Evolutionary conservation across 352 stramenopile genomes (phyloP), one percentile per base, ranked within the genome.

Genomic region (Phytophthora gonapodyides): DNA sequence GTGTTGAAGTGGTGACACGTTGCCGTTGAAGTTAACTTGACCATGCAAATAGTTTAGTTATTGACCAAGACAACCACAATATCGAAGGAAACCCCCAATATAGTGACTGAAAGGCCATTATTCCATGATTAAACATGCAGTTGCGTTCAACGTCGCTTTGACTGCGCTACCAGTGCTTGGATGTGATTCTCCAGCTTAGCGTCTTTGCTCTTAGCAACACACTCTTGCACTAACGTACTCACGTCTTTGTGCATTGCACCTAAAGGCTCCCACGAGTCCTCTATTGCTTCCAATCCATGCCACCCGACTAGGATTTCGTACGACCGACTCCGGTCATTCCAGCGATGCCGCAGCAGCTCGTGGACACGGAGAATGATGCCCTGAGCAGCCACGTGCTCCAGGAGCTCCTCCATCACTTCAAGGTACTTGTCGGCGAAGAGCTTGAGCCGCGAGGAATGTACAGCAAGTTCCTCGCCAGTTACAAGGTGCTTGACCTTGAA

Each of bases 251-350:
- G 16, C 27, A 61, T 7, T 13, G 9, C 21, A 11, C 19, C 9
- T 13, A 67, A 36, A 46, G 45, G 60, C 51, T 68, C 60, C 45
- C 52, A 63, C 19, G 46, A 68, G 34, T 64, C 53, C 46, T 69
- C 53, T 16, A 69, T 59, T 27, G 38, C 15, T 15, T 69, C 31
- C n/a, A 69, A 59, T 16, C 52, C 53, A 27, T 54, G 34, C 40
- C 52, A 69, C 2, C 45, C 41, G 17, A 69, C 52, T 19, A 54
- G 44, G 5, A 63, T 36, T 12, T 68, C 52, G 19, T 63, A 68
- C 7, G 16, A 31, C 13, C 17, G n/a, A 37, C n/a, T 63, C n/a
- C 49, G 19, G 19, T 49, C 35, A 16, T 64, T 64, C 52, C 53
- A 64, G 9, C 46, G 52, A 16, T 69, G 45, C 6, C 21, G 17